phyloP scores from a whole-genome alignment of 352 stramenopile species.

The Globisporangium carolinianum region DNA sequence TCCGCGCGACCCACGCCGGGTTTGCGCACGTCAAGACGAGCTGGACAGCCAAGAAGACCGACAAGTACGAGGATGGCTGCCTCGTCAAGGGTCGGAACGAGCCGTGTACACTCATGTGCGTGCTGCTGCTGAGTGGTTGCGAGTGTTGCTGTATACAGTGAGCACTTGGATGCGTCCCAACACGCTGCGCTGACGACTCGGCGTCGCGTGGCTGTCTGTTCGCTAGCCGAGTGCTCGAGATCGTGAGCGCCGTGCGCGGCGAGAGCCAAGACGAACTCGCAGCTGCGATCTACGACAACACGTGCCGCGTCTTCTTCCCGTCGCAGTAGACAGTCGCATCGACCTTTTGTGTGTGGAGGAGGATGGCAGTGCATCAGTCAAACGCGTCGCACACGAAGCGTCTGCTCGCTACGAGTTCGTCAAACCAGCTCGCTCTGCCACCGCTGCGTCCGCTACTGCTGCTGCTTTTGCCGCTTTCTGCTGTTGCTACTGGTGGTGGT shows the following conservation, averaged over 20 bases:
- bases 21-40: constrained; percentile 83
- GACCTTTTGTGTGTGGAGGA: too few relatives aligned
- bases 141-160: too few relatives aligned
- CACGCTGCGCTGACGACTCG: too few relatives aligned
- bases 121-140: constrained; percentile 13
- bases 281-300: constrained; percentile 47
- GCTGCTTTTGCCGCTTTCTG: neutral
- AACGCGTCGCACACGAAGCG: constrained; percentile 7
- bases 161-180: too few relatives aligned
- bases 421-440: constrained; percentile 6
- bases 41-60: constrained; percentile 89
- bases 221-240: constrained; percentile 76
- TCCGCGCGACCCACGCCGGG: constrained; percentile 91
- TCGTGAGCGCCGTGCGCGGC: constrained; percentile 58
- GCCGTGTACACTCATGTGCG: constrained; percentile 92
- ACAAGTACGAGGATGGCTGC: constrained; percentile 84
- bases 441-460: neutral
- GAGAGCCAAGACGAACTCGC: constrained; percentile 44
- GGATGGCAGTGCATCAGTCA: neutral
- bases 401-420: constrained; percentile 1
- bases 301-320: constrained; percentile 63
- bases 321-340: neutral
- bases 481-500: neutral
- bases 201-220: neutral
- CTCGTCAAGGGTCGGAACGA: constrained; percentile 95